phyloP scores from a whole-genome alignment of 768 basidiomycete genomes.

The Neoboletus brunneissimus region DNA sequence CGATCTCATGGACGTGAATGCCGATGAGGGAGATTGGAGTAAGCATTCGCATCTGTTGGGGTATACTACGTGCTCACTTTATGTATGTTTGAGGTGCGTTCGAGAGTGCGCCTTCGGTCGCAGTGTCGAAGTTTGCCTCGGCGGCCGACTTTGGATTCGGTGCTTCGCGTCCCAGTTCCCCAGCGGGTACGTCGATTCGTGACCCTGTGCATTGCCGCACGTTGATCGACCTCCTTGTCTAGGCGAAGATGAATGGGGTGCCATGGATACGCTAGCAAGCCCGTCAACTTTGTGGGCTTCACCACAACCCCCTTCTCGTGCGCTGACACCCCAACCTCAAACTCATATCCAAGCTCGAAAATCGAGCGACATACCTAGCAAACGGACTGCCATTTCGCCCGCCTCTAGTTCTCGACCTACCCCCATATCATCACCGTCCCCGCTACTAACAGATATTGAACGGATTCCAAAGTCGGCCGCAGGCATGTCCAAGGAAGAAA shows the following conservation, averaged over 20 bases:
- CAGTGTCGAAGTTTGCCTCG: slow-evolving; percentile 23
- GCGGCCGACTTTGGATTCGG: slow-evolving; percentile 29
- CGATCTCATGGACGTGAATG: slow-evolving; percentile 91
- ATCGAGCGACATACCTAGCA: background rate
- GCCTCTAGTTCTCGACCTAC: slow-evolving; percentile 23
- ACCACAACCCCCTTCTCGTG: slow-evolving; percentile 15
- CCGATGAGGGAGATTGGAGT: slow-evolving; percentile 96
- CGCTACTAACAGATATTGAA: slow-evolving; percentile 11
- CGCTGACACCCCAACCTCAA: slow-evolving; percentile 22
- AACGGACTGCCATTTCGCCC: slow-evolving; percentile 6
- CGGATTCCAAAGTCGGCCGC: slow-evolving; percentile 32
- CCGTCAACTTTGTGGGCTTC: slow-evolving; percentile 17
- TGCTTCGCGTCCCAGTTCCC: slow-evolving; percentile 11
- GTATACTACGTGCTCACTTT: background rate
- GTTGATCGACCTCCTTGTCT: background rate
- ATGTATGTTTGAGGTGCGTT: slow-evolving; percentile 62
- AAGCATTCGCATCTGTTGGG: slow-evolving; percentile 30
- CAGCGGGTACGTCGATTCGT: slow-evolving; percentile 6
- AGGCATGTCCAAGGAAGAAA: slow-evolving; percentile 83
- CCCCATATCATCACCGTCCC: slow-evolving; percentile 23
- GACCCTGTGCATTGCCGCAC: background rate
- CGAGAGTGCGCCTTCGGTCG: slow-evolving; percentile 49
- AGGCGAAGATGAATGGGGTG: slow-evolving; percentile 24
- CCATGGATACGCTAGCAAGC: slow-evolving; percentile 10
- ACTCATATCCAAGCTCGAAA: slow-evolving; percentile 3